Conservation (phyloP, 2,329 filamentous ascomycete species). For the Botrytis squamosa region DNA sequence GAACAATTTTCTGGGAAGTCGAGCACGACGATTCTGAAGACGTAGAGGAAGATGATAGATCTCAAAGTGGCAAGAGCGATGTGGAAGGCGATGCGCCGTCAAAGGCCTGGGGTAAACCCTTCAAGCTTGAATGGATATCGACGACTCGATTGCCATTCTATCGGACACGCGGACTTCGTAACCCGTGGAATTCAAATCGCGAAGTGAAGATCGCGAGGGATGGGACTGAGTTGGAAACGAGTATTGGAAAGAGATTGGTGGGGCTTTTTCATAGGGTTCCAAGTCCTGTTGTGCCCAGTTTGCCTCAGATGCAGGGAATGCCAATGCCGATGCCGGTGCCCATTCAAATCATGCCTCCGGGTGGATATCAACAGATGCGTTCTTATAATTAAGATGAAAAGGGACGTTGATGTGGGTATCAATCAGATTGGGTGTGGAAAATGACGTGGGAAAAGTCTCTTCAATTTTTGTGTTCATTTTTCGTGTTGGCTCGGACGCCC, state of each 20-base stretch:
- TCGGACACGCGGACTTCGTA: slow-evolving; percentile 79
- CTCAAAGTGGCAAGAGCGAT: slow-evolving; percentile 43
- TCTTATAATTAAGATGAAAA: slow-evolving; percentile 22
- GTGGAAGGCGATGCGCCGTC: slow-evolving; percentile 40
- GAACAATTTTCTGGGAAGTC: slow-evolving; percentile 95
- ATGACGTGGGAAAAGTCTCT: neutral
- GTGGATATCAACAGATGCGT: slow-evolving; percentile 33
- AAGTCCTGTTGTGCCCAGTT: slow-evolving; percentile 32
- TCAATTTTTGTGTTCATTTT: neutral
- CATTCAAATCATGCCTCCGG: slow-evolving; percentile 18
- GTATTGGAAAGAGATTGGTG: slow-evolving; percentile 72
- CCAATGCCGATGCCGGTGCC: slow-evolving; percentile 25
- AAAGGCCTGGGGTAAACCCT: slow-evolving; percentile 81
- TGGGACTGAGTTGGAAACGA: slow-evolving; percentile 87
- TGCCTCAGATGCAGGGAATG: slow-evolving; percentile 26
- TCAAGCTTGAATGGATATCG: slow-evolving; percentile 86
- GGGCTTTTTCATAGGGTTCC: slow-evolving; percentile 69
- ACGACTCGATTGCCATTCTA: slow-evolving; percentile 84
- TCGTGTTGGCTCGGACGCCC: neutral
- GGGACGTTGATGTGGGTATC: neutral
- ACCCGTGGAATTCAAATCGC: slow-evolving; percentile 92
- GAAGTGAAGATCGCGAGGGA: slow-evolving; percentile 96
- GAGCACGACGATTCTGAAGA: slow-evolving; percentile 56
- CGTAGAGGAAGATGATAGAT: slow-evolving; percentile 45
- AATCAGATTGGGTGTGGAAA: neutral